Conservation (phyloP, 1,139 yeast species). For the Lodderomyces theae region DNA sequence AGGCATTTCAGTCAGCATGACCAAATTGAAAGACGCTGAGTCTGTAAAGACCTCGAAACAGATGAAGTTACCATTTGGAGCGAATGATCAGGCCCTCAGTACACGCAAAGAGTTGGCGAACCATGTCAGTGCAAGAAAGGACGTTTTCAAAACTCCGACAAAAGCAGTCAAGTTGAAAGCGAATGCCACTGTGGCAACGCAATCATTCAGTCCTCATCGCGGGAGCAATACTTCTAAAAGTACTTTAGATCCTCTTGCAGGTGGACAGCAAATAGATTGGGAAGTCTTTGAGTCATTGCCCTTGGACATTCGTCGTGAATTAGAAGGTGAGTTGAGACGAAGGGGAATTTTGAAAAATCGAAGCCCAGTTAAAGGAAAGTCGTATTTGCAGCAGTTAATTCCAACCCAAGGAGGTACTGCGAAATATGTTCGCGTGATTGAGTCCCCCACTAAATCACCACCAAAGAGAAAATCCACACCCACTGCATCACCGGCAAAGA, state of each 20-base stretch:
- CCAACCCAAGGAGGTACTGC: conserved; percentile 35
- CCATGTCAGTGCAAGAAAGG: neutral
- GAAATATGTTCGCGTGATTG: conserved; percentile 35
- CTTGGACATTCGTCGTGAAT: conserved; percentile 46
- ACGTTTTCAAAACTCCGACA: neutral
- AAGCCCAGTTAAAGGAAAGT: conserved; percentile 21
- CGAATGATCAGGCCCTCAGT: neutral
- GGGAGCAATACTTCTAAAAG: neutral
- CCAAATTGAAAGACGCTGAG: conserved; percentile 47
- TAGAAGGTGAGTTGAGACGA: conserved; percentile 42
- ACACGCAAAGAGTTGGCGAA: neutral
- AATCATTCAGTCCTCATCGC: neutral
- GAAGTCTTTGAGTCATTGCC: conserved; percentile 57
- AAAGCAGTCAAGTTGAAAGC: conserved; percentile 15
- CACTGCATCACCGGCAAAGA: conserved; percentile 15
- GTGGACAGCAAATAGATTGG: conserved; percentile 42
- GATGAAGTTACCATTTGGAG: conserved; percentile 37
- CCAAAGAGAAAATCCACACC: conserved; percentile 5
- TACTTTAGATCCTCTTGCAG: conserved; percentile 6
- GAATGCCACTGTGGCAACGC: conserved; percentile 1
- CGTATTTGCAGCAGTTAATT: conserved; percentile 41
- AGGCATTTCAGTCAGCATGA: conserved; percentile 73
- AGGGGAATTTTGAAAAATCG: conserved; percentile 25
- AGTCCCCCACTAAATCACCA: conserved; percentile 27
- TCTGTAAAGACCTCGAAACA: conserved; percentile 32